Conservation (phyloP, 75 land plant species). For the Gnetum montanum region DNA sequence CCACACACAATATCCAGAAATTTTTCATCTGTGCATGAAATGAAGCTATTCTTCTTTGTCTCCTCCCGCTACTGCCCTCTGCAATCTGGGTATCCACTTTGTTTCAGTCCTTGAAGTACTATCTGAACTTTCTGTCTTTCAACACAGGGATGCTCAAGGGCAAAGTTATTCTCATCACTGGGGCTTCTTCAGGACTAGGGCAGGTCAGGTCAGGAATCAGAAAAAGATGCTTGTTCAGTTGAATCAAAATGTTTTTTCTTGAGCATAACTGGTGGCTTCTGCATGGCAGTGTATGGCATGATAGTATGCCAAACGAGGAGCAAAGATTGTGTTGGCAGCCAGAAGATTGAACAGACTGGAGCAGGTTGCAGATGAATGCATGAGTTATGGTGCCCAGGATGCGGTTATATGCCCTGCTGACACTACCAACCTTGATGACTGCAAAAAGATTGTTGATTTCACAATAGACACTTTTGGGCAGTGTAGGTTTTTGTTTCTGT, state of each 20-base stretch:
- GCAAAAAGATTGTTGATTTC: slow-evolving; percentile 20
- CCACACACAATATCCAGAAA: too few species aligned
- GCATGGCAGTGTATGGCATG: slow-evolving; percentile 19
- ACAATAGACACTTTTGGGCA: slow-evolving; percentile 22
- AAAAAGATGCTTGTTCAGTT: too few species aligned
- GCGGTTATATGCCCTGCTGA: slow-evolving; percentile 15
- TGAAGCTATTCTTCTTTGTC: too few species aligned
- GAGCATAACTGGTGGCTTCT: neutral
- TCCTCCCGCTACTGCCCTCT: too few species aligned
- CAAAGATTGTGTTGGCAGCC: slow-evolving; percentile 26
- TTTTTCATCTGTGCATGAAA: too few species aligned
- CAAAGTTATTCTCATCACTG: slow-evolving; percentile 75
- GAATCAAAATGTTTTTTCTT: too few species aligned
- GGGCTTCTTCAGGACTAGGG: slow-evolving; percentile 65
- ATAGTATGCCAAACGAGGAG: slow-evolving; percentile 27
- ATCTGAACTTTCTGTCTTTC: too few species aligned
- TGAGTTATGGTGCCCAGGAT: slow-evolving; percentile 15
- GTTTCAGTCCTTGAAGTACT: too few species aligned
- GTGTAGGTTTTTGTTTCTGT: neutral
- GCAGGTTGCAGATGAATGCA: slow-evolving; percentile 22
- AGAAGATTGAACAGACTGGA: slow-evolving; percentile 11
- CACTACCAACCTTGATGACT: slow-evolving; percentile 9
- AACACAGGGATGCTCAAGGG: too few species aligned
- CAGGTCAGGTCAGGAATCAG: slow-evolving; percentile 20
- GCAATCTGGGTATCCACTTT: too few species aligned